Evolutionary conservation across 345 rosid species (phyloP).

Genomic region (Hypericum androsaemum): DNA sequence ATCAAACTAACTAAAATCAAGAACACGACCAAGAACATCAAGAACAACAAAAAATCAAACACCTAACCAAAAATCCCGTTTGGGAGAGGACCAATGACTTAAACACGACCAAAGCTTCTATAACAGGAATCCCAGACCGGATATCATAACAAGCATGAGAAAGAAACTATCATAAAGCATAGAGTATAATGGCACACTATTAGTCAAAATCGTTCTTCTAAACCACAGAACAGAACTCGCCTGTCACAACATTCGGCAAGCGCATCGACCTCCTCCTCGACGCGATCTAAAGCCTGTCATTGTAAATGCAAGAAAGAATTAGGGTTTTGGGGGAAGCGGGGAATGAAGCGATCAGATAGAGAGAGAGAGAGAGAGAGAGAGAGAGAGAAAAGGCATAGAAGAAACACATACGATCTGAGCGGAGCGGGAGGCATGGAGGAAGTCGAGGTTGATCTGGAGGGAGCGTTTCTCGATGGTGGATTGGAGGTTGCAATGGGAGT

Average conservation of each 20-base stretch:
- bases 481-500: conserved; percentile 87
- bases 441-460: conserved; percentile 68
- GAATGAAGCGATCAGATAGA: not conserved
- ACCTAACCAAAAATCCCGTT: too few species aligned
- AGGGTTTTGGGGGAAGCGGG: not conserved
- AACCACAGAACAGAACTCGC: conserved; percentile 12
- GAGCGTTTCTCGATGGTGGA: conserved; percentile 95
- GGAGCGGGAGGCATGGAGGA: conserved; percentile 60
- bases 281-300: conserved; percentile 69
- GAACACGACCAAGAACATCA: too few species aligned
- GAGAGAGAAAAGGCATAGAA: too few species aligned
- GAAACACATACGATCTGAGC: conserved; percentile 42
- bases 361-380: too few species aligned
- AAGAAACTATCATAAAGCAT: too few species aligned
- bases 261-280: conserved; percentile 85
- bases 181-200: too few species aligned
- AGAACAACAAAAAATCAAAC: too few species aligned
- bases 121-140: not conserved
- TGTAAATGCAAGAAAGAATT: not conserved
- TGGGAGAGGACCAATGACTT: too few species aligned
- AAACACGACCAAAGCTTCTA: too few species aligned
- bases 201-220: too few species aligned
- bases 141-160: too few species aligned
- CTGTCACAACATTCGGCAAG: conserved; percentile 92
- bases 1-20: too few species aligned